Conservation (phyloP, 108 stramenopile species). For the Asterionellopsis glacialis region DNA sequence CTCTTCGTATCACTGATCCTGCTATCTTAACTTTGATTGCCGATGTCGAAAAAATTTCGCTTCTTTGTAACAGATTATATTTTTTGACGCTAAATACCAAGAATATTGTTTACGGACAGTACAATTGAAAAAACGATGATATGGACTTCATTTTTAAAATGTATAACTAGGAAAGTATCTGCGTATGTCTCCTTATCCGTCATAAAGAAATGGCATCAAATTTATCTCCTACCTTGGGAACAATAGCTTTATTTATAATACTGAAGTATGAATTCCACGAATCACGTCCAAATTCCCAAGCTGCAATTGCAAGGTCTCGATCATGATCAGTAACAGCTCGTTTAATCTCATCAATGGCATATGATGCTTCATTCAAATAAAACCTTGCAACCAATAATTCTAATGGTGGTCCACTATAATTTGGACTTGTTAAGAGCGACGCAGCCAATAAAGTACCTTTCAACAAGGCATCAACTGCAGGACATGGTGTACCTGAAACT, state of each 20-base stretch:
- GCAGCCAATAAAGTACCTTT: conserved; percentile 68
- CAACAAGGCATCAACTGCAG: conserved; percentile 50
- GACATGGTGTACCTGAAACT: conserved; percentile 39
- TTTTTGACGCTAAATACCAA: too few relatives aligned
- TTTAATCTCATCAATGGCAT: conserved; percentile 38
- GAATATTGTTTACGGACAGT: too few relatives aligned
- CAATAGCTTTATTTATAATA: conserved; percentile 55
- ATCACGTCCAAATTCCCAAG: conserved; percentile 72
- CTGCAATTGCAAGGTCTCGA: conserved; percentile 27
- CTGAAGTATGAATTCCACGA: conserved; percentile 66
- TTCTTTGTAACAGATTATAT: too few relatives aligned
- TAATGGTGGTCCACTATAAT: conserved; percentile 40
- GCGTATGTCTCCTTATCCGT: too few relatives aligned
- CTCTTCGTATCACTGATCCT: too few relatives aligned
- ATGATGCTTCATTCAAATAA: conserved; percentile 59
- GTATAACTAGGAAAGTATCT: too few relatives aligned
- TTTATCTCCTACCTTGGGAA: conserved; percentile 65
- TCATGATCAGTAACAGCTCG: conserved; percentile 40
- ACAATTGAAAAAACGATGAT: too few relatives aligned
- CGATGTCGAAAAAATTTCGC: too few relatives aligned
- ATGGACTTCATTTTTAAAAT: too few relatives aligned
- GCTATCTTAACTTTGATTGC: too few relatives aligned
- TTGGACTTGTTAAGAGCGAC: conserved; percentile 53
- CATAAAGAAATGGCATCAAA: conserved; percentile 46
- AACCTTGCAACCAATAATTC: conserved; percentile 63